Evolutionary conservation across 768 basidiomycete species (phyloP).

Genomic region (Panaeolus papilionaceus): DNA sequence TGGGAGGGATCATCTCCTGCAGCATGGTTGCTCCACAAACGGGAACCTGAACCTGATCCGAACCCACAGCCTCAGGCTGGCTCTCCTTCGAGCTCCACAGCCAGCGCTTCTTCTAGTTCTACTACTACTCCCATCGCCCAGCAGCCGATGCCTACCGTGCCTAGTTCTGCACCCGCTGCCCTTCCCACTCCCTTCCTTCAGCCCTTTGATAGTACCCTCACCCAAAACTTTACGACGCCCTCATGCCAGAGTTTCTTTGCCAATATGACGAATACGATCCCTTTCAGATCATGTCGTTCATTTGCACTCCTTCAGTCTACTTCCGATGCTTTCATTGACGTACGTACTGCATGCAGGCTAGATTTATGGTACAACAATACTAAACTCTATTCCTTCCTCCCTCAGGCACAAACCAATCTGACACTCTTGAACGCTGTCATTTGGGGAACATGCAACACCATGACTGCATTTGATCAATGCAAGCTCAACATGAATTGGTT

Average conservation of each 20-base stretch:
- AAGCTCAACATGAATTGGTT: conserved; percentile 72
- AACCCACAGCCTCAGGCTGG: conserved; percentile 16
- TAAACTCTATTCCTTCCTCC: background rate
- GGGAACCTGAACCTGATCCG: conserved; percentile 40
- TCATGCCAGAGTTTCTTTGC: conserved; percentile 74
- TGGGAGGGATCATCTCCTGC: conserved; percentile 27
- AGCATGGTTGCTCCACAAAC: conserved; percentile 50
- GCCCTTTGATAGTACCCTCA: conserved; percentile 68
- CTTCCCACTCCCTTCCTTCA: conserved; percentile 84
- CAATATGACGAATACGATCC: conserved; percentile 68
- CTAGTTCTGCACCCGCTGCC: conserved; percentile 46
- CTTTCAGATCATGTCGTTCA: conserved; percentile 79
- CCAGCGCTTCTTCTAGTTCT: conserved; percentile 27
- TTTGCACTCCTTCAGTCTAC: conserved; percentile 69
- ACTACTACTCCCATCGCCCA: conserved; percentile 29
- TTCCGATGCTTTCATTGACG: conserved; percentile 61
- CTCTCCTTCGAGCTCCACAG: conserved; percentile 21
- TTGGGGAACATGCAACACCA: conserved; percentile 84
- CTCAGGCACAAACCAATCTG: conserved; percentile 67
- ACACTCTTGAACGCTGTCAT: conserved; percentile 69
- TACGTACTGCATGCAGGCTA: conserved; percentile 36
- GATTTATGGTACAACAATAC: conserved; percentile 8
- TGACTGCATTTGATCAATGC: conserved; percentile 54
- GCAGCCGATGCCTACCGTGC: conserved; percentile 53
- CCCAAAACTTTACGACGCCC: conserved; percentile 68